These are phyloP conservation scores for Acanthamoeba lenticulata DNA, from an alignment of 208 protist species.

Conservation along the genomic window DNA sequence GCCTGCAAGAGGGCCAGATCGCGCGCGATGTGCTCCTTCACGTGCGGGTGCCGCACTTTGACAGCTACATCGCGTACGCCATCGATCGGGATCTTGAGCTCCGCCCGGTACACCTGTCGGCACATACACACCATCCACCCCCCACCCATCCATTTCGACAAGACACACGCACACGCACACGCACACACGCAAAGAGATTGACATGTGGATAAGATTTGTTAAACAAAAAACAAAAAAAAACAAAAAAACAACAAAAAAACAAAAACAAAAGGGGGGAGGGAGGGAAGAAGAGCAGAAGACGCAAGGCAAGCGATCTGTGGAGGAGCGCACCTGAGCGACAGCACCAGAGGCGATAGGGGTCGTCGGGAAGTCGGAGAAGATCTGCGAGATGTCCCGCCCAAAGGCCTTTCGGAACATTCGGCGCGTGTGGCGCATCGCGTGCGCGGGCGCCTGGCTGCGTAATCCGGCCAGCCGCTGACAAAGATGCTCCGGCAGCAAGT, in stretches of 20 bases:
- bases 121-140: neutral
- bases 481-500: conserved; percentile 2
- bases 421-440: neutral
- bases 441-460: neutral
- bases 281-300: no score
- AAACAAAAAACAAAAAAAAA: neutral
- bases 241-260: no score
- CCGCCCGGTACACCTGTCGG: neutral
- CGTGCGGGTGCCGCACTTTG: neutral
- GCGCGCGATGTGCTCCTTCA: conserved; percentile 2
- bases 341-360: conserved; percentile 23
- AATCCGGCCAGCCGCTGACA: neutral
- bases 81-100: neutral
- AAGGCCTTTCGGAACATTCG: conserved; percentile 10
- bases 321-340: neutral
- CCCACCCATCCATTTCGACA: neutral
- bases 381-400: neutral
- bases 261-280: no score
- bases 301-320: no score
- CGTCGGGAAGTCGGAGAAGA: neutral
- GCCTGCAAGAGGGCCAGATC: neutral
- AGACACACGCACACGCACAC: neutral
- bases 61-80: neutral
- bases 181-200: no score
- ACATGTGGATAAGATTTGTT: no score